Percentiles rank a stretch among this genome's conserved stretches.
phyloP scores from a whole-genome alignment of 2,329 filamentous ascomycete genomes.

The Colletotrichum sp. region DNA sequence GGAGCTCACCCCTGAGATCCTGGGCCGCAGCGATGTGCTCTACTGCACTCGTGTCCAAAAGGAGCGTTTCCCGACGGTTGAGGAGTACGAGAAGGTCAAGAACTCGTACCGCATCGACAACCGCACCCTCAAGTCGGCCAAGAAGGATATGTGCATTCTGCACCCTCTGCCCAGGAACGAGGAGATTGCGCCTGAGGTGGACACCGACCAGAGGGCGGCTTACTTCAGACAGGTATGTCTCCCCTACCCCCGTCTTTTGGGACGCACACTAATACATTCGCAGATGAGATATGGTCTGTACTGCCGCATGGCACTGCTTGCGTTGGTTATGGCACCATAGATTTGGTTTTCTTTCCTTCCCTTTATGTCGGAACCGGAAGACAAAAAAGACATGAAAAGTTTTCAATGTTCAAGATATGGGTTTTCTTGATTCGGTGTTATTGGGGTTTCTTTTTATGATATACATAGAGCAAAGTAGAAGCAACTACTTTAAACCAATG shows the following conservation, averaged over 20 bases:
- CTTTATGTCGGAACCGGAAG: background rate
- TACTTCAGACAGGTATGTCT: slow-evolving; percentile 97
- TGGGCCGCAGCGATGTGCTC: slow-evolving; percentile 86
- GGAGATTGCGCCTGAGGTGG: slow-evolving; percentile 94
- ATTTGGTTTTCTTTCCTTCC: slow-evolving; percentile 17
- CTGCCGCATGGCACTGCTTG: slow-evolving; percentile 96
- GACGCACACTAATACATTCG: slow-evolving; percentile 42
- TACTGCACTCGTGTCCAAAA: slow-evolving; percentile 98
- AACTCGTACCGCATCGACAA: slow-evolving; percentile 90
- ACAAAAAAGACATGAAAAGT: slow-evolving; percentile 13
- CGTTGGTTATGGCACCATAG: slow-evolving; percentile 74
- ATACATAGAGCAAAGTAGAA: slow-evolving; percentile 20
- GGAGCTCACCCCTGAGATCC: slow-evolving; percentile 83
- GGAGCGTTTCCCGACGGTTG: slow-evolving; percentile 85
- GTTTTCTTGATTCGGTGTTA: background rate
- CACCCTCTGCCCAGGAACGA: slow-evolving; percentile 93
- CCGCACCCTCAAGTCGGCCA: slow-evolving; percentile 85
- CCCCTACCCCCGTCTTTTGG: background rate
- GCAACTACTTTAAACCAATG: slow-evolving; percentile 17
- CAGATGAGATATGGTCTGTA: slow-evolving; percentile 98
- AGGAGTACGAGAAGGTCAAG: slow-evolving; percentile 87
- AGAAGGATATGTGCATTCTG: slow-evolving; percentile 92
- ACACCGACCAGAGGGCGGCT: slow-evolving; percentile 94
- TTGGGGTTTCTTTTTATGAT: background rate
- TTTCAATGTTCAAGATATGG: background rate